Evolutionary conservation across 768 basidiomycete genomes (phyloP), one percentile per base, ranked within the genome.

Genomic region (Russula griseocarnosa): DNA sequence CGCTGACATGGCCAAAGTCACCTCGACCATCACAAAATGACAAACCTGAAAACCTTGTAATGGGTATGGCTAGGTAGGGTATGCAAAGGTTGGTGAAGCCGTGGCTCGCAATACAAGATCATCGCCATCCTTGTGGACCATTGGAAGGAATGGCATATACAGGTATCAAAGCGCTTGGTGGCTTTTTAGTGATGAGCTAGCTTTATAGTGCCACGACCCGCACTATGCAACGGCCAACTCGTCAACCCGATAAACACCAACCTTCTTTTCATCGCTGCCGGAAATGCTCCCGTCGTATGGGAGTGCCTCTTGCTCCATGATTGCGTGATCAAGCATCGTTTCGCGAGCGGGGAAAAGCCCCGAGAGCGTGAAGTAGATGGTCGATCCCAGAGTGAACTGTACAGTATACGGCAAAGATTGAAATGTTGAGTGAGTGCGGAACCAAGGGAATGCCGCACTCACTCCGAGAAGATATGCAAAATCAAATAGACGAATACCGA

Each of bases 381-480:
- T 34, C 2, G 68, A 69, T 13, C 66, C 66, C 26, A 67, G 26
- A 16, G 60, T 55, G 40, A 69, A 56, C 68, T 69, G 38, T n/a
- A 38, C 9, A n/a, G n/a, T 11, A 53, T 30, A 36, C 22, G 5
- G 28, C 30, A 8, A n/a, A 3, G 30, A 20, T 52, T 47, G 44
- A 18, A 46, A 46, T 36, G 13, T 40, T 7, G 16, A 40, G 16
- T 46, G 22, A 65, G 44, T 30, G 3, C 16, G 9, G 40, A 46
- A 9, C 50, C 28, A 44, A 11, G 26, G 24, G 10, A 58, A 22
- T 22, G 32, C 18, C 16, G 18, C 10, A 49, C 40, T 59, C 73
- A 90, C 88, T 60, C 88, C 87, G 69, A 86, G 90, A 20, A 93
- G 71, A 85, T 87, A 94, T 3, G 86, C 82, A 64, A 92, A 79